Evolutionary conservation across 306 rosid species (phyloP), one percentile per base, ranked within the genome.

Genomic region (Sesbania bispinosa): DNA sequence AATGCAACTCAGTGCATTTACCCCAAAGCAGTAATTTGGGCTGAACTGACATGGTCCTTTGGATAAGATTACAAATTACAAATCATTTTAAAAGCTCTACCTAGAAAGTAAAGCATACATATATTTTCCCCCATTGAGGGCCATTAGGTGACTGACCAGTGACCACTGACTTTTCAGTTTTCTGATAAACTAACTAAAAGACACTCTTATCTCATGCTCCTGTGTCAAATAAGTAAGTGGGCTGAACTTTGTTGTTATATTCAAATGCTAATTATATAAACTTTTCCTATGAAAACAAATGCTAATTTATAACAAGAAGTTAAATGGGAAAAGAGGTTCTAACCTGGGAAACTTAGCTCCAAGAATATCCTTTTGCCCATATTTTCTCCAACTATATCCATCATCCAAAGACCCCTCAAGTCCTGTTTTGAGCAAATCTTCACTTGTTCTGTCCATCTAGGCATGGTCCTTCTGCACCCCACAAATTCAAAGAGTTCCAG

Each of bases 371-470:
- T 92, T 89, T 61, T 89, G 91, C 1, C 96, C 98, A 68, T 92
- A 92, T 76, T 92, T 92, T 80, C 98, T 92, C 98, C 98, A 92
- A 78, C 83, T 79, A 41, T 80, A 79, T 5, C 90, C 95, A 79
- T 92, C 98, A 52, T 81, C 82, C 38, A 66, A 23, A 26, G 83
- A 77, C 41, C 86, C 94, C 30, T 83, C 96, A 5, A 74, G 38
- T 47, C 82, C 90, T 52, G 87, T 35, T 30, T 15, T 82, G 88
- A 62, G 60, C 68, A 54, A 65, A 85, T 33, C 85, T 76, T 88
- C 73, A 91, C 88, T 79, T 83, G 62, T 29, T 87, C 72, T 20
- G 83, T 87, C 92, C 90, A 70, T 50, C 63, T 79, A n/a, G 83
- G 70, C 84, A 82, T 52, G 63, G 70, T 69, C 86, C 82, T 91